Base-by-base conservation (phyloP, 2,329 filamentous ascomycete species). In the Tolypocladium nubicola region DNA sequence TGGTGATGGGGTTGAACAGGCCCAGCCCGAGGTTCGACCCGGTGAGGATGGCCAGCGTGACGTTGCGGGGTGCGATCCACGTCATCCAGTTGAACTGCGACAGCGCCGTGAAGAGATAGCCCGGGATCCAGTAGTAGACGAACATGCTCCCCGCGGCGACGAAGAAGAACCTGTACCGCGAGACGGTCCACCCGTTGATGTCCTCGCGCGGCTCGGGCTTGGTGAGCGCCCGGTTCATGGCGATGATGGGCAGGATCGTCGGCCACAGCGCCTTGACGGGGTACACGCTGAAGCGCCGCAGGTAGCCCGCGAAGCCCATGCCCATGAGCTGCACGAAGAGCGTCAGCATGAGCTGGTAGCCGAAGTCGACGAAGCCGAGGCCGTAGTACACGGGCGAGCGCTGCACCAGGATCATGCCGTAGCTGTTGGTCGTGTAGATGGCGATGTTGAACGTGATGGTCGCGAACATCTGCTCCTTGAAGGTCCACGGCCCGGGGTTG, bases 391-490 rank as follows among this genome's bases (percentile, higher is more conserved):
- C 70, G 39, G 75, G 73, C 11, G 78, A 66, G 21, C 64, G 66
- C 55, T 80, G 77, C 10, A 73, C 73, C 70, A 74, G 75, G 56
- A 78, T 73, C 54, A 79, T 76, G 61, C 74, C 71, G 64, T 75
- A 75, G 4, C 76, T 78, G 63, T 79, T 79, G 1, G 76, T 76
- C 11, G 70, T 66, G 57, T 71, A 71, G 61, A 71, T 76, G 37
- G 73, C 73, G 5, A 77, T 76, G 65, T 84, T 83, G 54, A 82
- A 79, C 73, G 81, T 81, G 61, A 82, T 79, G 3, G 78, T 78
- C 40, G 82, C 78, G n/a, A 84, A 67, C 72, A 81, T 80, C 62
- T 84, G 81, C 65, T 84, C 81, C 63, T 84, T 84, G 62, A 76
- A 77, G 54, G 76, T 79, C 66, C 83, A 84, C 0, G 73, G 75